A percentile compares a stretch with the other conserved stretches of the same genome.
These are phyloP conservation scores for Spergularia azorica DNA, from an alignment of 179 eudicot genomes.

Conservation along the genomic window DNA sequence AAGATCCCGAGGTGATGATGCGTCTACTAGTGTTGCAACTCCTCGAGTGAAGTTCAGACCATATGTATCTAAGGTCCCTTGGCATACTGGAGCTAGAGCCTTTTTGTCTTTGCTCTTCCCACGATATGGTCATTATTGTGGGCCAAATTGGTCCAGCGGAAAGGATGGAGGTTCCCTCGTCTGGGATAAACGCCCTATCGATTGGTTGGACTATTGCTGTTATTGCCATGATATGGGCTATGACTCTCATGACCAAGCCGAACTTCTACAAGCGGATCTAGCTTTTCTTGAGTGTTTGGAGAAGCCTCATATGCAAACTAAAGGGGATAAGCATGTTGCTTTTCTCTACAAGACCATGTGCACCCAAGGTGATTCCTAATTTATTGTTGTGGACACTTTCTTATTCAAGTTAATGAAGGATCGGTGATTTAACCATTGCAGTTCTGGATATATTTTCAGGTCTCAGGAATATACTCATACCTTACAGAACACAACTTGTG, in stretches of 20 bases:
- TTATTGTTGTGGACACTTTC: neutral
- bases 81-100: slow-evolving; percentile 94
- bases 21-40: slow-evolving; percentile 22
- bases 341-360: slow-evolving; percentile 79
- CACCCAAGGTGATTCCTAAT: slow-evolving; percentile 57
- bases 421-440: neutral
- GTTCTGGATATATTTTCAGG: slow-evolving; percentile 45
- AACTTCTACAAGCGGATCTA: slow-evolving; percentile 90
- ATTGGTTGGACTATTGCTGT: slow-evolving; percentile 97
- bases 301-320: slow-evolving; percentile 61
- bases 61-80: slow-evolving; percentile 88
- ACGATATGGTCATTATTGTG: slow-evolving; percentile 94
- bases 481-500: slow-evolving; percentile 78
- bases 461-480: slow-evolving; percentile 77
- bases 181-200: slow-evolving; percentile 96
- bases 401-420: neutral
- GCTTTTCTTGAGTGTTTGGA: slow-evolving; percentile 95
- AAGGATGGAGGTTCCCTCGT: slow-evolving; percentile 78
- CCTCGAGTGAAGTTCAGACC: slow-evolving; percentile 76
- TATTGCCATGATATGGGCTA: slow-evolving; percentile 98
- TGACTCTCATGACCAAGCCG: slow-evolving; percentile 83
- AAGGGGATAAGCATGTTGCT: slow-evolving; percentile 76
- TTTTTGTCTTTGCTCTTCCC: slow-evolving; percentile 88
- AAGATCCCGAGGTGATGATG: slow-evolving; percentile 29
- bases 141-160: slow-evolving; percentile 99